Percentiles rank a stretch among this genome's conserved stretches.
Conservation (phyloP, 495 filamentous ascomycete species). For the Lophium mytilinum region DNA sequence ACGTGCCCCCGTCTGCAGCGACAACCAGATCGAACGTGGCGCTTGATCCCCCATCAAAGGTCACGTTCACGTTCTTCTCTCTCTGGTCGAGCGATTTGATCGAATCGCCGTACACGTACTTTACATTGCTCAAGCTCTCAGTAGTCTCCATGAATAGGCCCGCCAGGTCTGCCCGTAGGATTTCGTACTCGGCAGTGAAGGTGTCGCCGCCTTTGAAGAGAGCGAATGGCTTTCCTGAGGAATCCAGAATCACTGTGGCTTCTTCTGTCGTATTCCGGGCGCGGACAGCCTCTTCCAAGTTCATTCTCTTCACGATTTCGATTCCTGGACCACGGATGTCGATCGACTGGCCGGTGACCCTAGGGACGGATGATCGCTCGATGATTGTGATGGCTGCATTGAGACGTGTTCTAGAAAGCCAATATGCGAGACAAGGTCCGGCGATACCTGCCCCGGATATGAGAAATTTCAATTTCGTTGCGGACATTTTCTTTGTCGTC, state of each 20-base stretch:
- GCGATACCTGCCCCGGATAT: constrained; percentile 42
- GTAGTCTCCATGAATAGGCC: constrained; percentile 20
- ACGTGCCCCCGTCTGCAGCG: constrained; percentile 24
- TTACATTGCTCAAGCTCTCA: constrained; percentile 3
- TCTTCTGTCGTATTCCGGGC: constrained; percentile 18
- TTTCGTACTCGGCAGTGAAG: constrained; percentile 23
- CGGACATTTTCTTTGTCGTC: constrained; percentile 4
- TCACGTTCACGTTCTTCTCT: constrained; percentile 16
- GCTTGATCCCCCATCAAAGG: constrained; percentile 10
- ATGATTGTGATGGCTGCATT: constrained; percentile 22
- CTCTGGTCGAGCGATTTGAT: constrained; percentile 8
- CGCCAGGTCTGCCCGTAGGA: constrained; percentile 23
- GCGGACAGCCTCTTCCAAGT: constrained; percentile 18
- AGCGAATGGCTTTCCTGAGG: constrained; percentile 13
- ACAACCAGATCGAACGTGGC: constrained; percentile 25
- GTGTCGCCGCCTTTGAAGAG: constrained; percentile 11
- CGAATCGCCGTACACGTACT: constrained; percentile 21
- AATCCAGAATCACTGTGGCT: constrained; percentile 14
- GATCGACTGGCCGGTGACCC: constrained; percentile 21
- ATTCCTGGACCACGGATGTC: constrained; percentile 26
- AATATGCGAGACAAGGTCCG: constrained; percentile 37
- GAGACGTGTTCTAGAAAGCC: constrained; percentile 22
- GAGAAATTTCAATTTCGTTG: constrained; percentile 32
- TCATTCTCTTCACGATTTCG: constrained; percentile 21
- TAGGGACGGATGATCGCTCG: constrained; percentile 21